Base-by-base conservation (phyloP, 2,329 filamentous ascomycete species). In the Periconia sp. region DNA sequence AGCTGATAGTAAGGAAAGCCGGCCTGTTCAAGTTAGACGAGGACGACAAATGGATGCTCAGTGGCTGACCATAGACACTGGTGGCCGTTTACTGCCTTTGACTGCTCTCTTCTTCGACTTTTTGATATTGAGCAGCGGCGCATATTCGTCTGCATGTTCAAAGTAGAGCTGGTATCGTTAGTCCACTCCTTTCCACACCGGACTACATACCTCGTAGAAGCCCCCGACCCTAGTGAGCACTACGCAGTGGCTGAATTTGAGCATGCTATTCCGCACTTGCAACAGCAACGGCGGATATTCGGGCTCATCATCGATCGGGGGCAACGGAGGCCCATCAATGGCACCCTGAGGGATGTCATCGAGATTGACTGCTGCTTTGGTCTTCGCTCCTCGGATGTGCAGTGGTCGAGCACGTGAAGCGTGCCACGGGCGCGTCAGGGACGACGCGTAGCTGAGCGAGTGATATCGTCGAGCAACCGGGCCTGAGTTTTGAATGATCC, bases 1-100 rank as follows among this genome's bases (percentile, higher is more conserved):
- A 99, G 81, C 70, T 97, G 92, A 67, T 90, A 92, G 72, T 91
- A 92, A 17, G 93, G 94, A 63, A 99, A 99, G 1, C 94, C 94
- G 60, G 92, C 89, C 89, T 91, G 13, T 2, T 1, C 10, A 52
- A 67, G 52, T 46, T 37, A 53, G 6, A 10, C 20, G 20, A 27
- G 23, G 23, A 27, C 23, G n/a, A n/a, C 6, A 45, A 6, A 30
- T 23, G 3, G 35, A 10, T 8, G 42, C 10, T n/a, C 11, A 11
- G 51, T 58, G 53, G 54, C 71, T 66, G 78, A 92, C 90, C 93
- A 99, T 97, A 6, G 92, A 79, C 17, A 99, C 90, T 23, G 65
- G 52, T 19, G 85, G 83, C 40, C 58, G 68, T 46, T 86, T 87
- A 59, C 77, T 89, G n/a, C 64, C 64, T 48, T 59, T 72, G 0